Evolutionary conservation across 2,329 filamentous ascomycete genomes (phyloP).

Genomic region (Akanthomyces dipterigenus): DNA sequence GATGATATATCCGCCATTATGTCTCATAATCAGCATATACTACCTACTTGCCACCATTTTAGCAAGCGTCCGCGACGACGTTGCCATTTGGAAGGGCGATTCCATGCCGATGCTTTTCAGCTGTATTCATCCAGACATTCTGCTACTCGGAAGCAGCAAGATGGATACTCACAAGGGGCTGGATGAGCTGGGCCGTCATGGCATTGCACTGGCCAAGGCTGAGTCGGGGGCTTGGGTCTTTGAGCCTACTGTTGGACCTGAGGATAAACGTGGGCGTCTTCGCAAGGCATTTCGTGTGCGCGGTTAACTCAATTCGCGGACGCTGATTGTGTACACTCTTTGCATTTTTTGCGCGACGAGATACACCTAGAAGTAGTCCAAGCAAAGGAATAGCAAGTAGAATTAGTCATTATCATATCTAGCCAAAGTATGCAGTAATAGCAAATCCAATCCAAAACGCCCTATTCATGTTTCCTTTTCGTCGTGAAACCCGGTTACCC

Average conservation of each 20-base stretch:
- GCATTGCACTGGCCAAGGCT: slow-evolving; percentile 27
- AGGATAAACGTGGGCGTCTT: background rate
- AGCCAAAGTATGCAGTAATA: slow-evolving; percentile 1
- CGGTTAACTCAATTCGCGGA: background rate
- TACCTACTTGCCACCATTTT: slow-evolving; percentile 30
- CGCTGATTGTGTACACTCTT: background rate
- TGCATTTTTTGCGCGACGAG: background rate
- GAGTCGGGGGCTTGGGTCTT: slow-evolving; percentile 32
- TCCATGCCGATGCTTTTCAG: slow-evolving; percentile 34
- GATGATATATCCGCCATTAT: slow-evolving; percentile 28
- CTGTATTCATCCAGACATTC: slow-evolving; percentile 27
- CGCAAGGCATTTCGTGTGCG: background rate
- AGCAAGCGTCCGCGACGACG: slow-evolving; percentile 27
- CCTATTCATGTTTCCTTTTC: background rate
- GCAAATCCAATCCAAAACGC: background rate
- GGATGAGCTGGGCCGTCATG: slow-evolving; percentile 26
- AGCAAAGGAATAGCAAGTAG: background rate
- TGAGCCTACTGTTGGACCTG: slow-evolving; percentile 16
- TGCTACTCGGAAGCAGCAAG: slow-evolving; percentile 23
- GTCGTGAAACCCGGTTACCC: background rate
- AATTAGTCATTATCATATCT: slow-evolving; percentile 1
- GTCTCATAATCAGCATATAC: slow-evolving; percentile 28
- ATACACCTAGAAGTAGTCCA: background rate
- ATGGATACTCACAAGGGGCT: slow-evolving; percentile 31
- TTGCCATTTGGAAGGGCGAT: slow-evolving; percentile 32